Evolutionary conservation across 1,139 yeast species (phyloP).

Genomic region (Geotrichum cucujoidarum): DNA sequence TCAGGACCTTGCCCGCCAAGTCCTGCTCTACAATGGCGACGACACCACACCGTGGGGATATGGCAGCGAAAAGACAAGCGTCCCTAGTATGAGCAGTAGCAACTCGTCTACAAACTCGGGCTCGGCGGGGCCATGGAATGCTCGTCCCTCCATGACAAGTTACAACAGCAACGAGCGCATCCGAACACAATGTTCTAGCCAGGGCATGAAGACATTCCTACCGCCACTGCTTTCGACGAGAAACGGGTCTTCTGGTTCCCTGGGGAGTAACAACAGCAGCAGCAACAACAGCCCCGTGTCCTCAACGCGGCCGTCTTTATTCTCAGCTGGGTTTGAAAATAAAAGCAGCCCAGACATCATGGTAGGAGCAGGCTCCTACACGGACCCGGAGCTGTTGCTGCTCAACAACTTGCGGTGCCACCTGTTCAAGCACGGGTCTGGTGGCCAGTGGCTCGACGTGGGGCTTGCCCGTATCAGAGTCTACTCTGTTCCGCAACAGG

Average conservation of each 20-base stretch:
- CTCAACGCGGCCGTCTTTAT: not conserved
- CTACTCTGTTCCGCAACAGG: slow-evolving; percentile 23
- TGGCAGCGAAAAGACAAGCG: not conserved
- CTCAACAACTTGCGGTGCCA: slow-evolving; percentile 29
- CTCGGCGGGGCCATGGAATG: too few relatives aligned
- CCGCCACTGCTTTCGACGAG: slow-evolving; percentile 11
- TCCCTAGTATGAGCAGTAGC: slow-evolving; percentile 26
- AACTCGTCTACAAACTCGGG: slow-evolving; percentile 21
- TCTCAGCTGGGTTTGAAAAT: not conserved
- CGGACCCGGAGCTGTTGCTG: slow-evolving; percentile 24
- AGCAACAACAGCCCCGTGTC: not conserved
- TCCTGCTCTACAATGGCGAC: not conserved
- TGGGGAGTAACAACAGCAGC: not conserved
- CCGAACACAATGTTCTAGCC: not conserved
- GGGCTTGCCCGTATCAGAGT: slow-evolving; percentile 27
- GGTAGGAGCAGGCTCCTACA: too few relatives aligned
- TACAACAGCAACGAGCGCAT: not conserved
- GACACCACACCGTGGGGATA: not conserved
- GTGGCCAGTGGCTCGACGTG: slow-evolving; percentile 25
- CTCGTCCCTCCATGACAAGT: not conserved
- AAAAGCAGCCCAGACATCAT: not conserved
- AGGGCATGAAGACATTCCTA: slow-evolving; percentile 6
- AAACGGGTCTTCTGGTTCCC: slow-evolving; percentile 3
- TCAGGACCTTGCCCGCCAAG: slow-evolving; percentile 1
- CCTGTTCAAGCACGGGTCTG: slow-evolving; percentile 22